A percentile compares a stretch with the other conserved stretches of the same genome.
These are phyloP conservation scores for Litchi chinensis DNA, from an alignment of 345 rosid species.

Conservation along the genomic window DNA sequence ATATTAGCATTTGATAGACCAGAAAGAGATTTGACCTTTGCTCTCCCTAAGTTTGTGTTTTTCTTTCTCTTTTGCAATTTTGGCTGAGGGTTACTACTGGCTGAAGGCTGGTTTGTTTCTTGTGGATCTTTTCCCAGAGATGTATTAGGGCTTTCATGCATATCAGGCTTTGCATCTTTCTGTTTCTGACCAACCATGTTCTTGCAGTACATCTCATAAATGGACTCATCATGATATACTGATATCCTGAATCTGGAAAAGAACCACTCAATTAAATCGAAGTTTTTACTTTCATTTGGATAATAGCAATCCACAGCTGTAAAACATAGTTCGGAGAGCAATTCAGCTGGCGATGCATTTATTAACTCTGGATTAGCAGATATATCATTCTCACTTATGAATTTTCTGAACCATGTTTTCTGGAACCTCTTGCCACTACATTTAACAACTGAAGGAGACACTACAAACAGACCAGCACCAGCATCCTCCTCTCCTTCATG, in stretches of 20 bases:
- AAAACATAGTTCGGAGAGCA: constrained; percentile 57
- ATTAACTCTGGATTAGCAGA: constrained; percentile 45
- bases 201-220: constrained; percentile 60
- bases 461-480: constrained; percentile 38
- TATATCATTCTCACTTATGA: constrained; percentile 40
- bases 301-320: constrained; percentile 55
- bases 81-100: constrained; percentile 23
- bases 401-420: constrained; percentile 55
- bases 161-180: constrained; percentile 36
- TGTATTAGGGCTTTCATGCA: constrained; percentile 17
- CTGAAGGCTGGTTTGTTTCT: constrained; percentile 22
- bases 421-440: constrained; percentile 56
- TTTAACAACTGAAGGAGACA: constrained; percentile 55
- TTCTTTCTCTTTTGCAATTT: constrained; percentile 42
- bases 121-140: constrained; percentile 19
- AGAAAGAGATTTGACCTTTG: constrained; percentile 38
- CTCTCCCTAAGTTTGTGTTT: constrained; percentile 21
- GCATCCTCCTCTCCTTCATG: constrained; percentile 23
- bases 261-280: constrained; percentile 64
- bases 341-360: constrained; percentile 48
- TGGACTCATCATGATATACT: constrained; percentile 58
- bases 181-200: constrained; percentile 39
- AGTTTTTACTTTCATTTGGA: constrained; percentile 44
- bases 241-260: constrained; percentile 82
- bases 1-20: constrained; percentile 48